Evolutionary conservation across 345 rosid genomes (phyloP).

Genomic region (Populus euphratica): DNA sequence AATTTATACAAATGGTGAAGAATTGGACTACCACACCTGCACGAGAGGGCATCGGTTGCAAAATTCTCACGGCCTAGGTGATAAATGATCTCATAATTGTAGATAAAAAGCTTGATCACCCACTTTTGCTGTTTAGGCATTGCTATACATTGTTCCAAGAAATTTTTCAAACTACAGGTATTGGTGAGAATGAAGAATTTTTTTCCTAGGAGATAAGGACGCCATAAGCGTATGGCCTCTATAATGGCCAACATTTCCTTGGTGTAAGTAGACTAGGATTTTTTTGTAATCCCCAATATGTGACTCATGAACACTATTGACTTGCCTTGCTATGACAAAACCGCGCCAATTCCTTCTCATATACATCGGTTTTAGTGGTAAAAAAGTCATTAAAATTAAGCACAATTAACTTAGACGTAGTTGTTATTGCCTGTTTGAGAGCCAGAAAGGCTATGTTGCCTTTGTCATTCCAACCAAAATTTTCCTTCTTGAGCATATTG

Average conservation of each 20-base stretch:
- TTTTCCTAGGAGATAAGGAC: background rate
- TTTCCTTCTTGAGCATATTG: background rate
- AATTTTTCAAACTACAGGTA: too few relatives aligned
- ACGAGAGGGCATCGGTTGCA: too few relatives aligned
- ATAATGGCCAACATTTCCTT: background rate
- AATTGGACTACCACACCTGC: too few relatives aligned
- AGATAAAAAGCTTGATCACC: too few relatives aligned
- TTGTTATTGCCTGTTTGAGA: background rate
- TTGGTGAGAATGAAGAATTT: background rate
- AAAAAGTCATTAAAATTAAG: background rate
- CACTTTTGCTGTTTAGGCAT: background rate
- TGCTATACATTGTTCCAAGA: background rate
- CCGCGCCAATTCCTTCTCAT: rapidly evolving
- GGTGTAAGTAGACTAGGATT: background rate
- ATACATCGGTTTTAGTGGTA: background rate
- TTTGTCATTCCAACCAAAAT: background rate
- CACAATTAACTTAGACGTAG: background rate
- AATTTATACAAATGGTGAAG: too few relatives aligned
- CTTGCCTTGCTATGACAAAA: background rate
- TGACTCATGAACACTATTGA: background rate
- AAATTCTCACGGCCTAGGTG: too few relatives aligned
- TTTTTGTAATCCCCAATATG: background rate
- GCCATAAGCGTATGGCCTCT: background rate
- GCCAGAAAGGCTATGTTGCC: background rate
- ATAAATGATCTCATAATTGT: too few relatives aligned